Evolutionary conservation across 2,329 filamentous ascomycete genomes (phyloP), one percentile per base, ranked within the genome.

Genomic region (Didymella arachidicola): DNA sequence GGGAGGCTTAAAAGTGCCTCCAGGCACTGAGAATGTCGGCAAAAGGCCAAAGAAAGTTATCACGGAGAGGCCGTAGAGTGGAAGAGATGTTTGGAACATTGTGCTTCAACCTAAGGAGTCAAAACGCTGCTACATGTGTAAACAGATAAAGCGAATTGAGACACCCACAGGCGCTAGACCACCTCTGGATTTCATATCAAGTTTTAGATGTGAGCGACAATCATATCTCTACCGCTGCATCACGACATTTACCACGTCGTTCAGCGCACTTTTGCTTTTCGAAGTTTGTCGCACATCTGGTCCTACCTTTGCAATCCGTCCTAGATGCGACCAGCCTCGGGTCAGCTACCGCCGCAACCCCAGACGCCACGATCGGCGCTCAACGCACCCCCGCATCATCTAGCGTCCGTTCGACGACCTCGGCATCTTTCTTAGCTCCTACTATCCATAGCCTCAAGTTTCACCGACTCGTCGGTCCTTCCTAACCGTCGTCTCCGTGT

Each of bases 1-100:
- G 74, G 83, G 85, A 19, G 86, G 85, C 0, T 78, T 97, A 62
- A 91, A 89, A 79, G 83, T 87, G 19, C 91, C 91, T 3, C 75
- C 77, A 12, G 76, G 73, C 3, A 78, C 75, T 2, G 72, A 77
- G 57, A 72, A 46, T 10, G 59, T 71, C 38, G 53, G 64, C 22
- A 76, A 72, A 59, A 68, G 69, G 57, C 51, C 48, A 7, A 64
- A 68, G 45, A 61, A 67, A 46, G 53, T n/a, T 14, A 27, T 29
- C 7, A 29, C 56, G 26, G 46, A 59, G 34, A 14, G 19, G n/a
- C 11, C 25, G 22, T 48, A 27, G n/a, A 22, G 25, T 7, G 27
- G 25, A 41, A 25, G 19, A 6, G 38, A 25, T 22, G 38, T 39
- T 11, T 18, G n/a, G 43, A 22, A 18, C 27, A 41, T 10, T n/a